phyloP scores from a whole-genome alignment of 2,329 filamentous ascomycete species.

The Pseudogymnoascus sp. region DNA sequence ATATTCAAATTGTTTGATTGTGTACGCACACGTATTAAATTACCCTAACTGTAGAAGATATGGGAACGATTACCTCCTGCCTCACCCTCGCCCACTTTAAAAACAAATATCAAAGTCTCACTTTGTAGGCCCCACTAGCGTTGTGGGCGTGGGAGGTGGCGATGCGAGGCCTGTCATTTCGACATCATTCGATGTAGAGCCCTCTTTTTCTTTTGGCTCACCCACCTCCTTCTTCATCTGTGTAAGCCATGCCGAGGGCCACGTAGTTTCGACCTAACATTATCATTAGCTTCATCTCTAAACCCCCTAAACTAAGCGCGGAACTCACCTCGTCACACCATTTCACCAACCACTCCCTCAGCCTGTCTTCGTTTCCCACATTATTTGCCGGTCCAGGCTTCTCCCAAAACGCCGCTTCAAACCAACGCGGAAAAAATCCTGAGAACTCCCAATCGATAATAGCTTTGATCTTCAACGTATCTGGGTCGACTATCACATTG shows the following conservation, averaged over 20 bases:
- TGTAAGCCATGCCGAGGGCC: neutral
- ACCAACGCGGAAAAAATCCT: slow-evolving; percentile 29
- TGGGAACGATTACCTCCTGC: neutral
- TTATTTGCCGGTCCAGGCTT: neutral
- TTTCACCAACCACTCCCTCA: neutral
- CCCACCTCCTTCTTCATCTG: neutral
- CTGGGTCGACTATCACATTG: slow-evolving; percentile 25
- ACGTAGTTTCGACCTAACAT: neutral
- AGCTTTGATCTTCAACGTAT: slow-evolving; percentile 27
- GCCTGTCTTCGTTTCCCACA: neutral
- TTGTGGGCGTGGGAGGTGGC: neutral
- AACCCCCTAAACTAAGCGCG: neutral
- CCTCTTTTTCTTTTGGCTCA: neutral
- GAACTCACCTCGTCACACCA: neutral
- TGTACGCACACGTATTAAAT: neutral
- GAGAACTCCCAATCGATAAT: slow-evolving; percentile 34
- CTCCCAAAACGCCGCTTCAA: slow-evolving; percentile 20
- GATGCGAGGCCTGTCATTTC: neutral
- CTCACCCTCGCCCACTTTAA: neutral
- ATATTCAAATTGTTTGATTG: neutral
- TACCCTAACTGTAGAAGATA: neutral
- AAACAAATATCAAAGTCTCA: neutral
- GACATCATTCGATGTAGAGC: neutral
- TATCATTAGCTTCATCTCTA: neutral
- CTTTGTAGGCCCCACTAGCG: neutral